Conservation (phyloP, 2,329 filamentous ascomycete genomes). For the Fusarium virguliforme region DNA sequence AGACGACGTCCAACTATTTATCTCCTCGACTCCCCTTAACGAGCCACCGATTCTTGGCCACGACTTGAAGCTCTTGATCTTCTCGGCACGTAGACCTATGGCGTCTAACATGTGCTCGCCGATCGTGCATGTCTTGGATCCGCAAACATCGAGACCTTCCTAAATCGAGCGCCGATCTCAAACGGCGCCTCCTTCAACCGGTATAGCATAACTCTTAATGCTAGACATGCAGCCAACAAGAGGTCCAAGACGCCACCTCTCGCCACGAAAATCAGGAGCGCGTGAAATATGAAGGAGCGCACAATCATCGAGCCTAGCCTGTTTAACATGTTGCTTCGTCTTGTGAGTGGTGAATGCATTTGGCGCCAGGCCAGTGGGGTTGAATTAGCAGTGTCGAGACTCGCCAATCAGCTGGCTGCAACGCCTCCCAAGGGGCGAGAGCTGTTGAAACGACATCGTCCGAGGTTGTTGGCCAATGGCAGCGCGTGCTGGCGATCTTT, state of each 20-base stretch:
- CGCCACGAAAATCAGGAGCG: constrained; percentile 24
- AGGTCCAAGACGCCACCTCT: background rate
- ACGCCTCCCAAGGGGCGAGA: background rate
- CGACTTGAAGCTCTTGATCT: constrained; percentile 22
- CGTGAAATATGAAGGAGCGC: constrained; percentile 34
- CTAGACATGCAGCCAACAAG: constrained; percentile 32
- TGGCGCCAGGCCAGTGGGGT: constrained; percentile 40
- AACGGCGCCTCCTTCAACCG: constrained; percentile 20
- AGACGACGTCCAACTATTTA: constrained; percentile 36
- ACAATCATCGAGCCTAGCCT: constrained; percentile 32
- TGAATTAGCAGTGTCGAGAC: constrained; percentile 32
- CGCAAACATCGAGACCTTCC: constrained; percentile 37
- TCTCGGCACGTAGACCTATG: constrained; percentile 33
- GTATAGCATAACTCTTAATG: constrained; percentile 42
- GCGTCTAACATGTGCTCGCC: constrained; percentile 35
- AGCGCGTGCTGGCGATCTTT: constrained; percentile 30
- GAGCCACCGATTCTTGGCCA: constrained; percentile 9
- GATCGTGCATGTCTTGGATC: constrained; percentile 39
- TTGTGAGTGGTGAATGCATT: constrained; percentile 38
- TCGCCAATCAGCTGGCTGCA: constrained; percentile 30
- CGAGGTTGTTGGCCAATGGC: constrained; percentile 29
- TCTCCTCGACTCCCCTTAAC: constrained; percentile 24
- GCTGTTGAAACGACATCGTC: constrained; percentile 33
- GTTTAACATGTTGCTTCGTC: constrained; percentile 3
- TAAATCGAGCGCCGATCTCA: constrained; percentile 40